Percentiles rank a stretch among this genome's conserved stretches.
These are phyloP conservation scores for Cryptosporidium viatorum DNA, from an alignment of 169 alveolate genomes.

Conservation along the genomic window DNA sequence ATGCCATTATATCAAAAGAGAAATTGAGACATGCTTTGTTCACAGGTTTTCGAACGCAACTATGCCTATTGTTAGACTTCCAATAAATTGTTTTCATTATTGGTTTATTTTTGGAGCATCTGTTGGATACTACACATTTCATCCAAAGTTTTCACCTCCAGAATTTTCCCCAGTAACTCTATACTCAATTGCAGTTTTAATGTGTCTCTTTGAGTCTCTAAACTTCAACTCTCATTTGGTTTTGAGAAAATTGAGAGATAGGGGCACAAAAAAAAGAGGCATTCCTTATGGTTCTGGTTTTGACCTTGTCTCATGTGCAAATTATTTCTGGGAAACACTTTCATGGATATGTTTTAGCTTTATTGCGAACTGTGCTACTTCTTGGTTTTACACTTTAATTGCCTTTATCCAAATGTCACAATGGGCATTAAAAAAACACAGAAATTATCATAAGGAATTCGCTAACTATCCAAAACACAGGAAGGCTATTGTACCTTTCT, in stretches of 20 bases:
- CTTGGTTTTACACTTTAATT: slow-evolving; percentile 82
- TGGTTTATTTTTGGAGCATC: slow-evolving; percentile 93
- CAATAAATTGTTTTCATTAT: slow-evolving; percentile 95
- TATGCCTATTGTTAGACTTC: slow-evolving; percentile 94
- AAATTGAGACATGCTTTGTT: slow-evolving; percentile 95
- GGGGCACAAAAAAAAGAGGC: slow-evolving; percentile 93
- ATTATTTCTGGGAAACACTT: slow-evolving; percentile 96
- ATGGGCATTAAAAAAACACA: slow-evolving; percentile 94
- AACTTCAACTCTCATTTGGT: slow-evolving; percentile 94
- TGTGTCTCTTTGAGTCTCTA: slow-evolving; percentile 90
- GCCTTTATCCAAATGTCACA: slow-evolving; percentile 88
- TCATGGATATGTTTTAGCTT: slow-evolving; percentile 94
- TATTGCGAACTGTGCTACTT: slow-evolving; percentile 84
- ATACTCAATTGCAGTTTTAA: slow-evolving; percentile 78
- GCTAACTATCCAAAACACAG: slow-evolving; percentile 89
- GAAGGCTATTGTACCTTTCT: slow-evolving; percentile 92
- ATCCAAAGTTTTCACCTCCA: slow-evolving; percentile 91
- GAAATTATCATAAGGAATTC: slow-evolving; percentile 89
- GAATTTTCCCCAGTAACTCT: slow-evolving; percentile 76
- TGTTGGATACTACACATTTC: slow-evolving; percentile 93
- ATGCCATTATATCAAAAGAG: slow-evolving; percentile 96
- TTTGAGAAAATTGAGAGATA: slow-evolving; percentile 91
- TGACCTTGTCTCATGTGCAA: slow-evolving; percentile 95
- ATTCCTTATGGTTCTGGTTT: slow-evolving; percentile 96
- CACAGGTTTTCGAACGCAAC: slow-evolving; percentile 97